phyloP scores from a whole-genome alignment of 1,284 basidiomycete species.

The Ganoderma lingzhi region DNA sequence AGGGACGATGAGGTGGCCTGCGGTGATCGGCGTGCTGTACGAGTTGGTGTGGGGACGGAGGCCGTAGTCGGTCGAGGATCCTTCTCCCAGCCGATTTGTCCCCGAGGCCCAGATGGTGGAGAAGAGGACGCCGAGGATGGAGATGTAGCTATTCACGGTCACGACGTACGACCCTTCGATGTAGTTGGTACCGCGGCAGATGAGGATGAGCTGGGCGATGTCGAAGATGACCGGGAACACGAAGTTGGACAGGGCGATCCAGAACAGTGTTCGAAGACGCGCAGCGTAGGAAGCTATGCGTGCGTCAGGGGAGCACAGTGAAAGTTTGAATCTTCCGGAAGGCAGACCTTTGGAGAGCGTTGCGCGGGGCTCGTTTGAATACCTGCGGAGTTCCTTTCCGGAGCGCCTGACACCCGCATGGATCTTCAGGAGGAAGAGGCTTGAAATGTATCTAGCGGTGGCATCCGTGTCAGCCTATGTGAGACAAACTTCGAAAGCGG shows the following conservation, averaged over 20 bases:
- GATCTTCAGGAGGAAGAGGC: not conserved
- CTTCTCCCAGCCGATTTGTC: not conserved
- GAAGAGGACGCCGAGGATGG: slow-evolving; percentile 35
- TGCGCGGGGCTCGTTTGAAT: not conserved
- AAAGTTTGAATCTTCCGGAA: not conserved
- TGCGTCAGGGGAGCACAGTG: not conserved
- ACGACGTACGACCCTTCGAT: slow-evolving; percentile 24
- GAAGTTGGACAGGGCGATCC: slow-evolving; percentile 42
- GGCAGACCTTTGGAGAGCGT: not conserved
- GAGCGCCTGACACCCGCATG: not conserved
- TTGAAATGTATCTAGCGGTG: not conserved
- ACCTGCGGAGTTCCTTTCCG: not conserved
- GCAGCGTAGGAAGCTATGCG: not conserved
- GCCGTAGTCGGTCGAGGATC: not conserved
- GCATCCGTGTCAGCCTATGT: not conserved
- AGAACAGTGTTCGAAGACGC: slow-evolving; percentile 19
- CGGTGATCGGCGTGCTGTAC: not conserved
- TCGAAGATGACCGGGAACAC: slow-evolving; percentile 41
- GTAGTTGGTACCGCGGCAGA: slow-evolving; percentile 20
- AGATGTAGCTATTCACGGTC: slow-evolving; percentile 29
- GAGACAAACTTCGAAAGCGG: not conserved
- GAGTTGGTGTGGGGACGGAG: not conserved
- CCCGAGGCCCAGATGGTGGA: slow-evolving; percentile 34
- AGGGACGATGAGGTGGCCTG: not conserved
- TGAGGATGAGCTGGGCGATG: slow-evolving; percentile 35